phyloP scores from a whole-genome alignment of 176 grass and related monocot species.

The Themeda triandra region DNA sequence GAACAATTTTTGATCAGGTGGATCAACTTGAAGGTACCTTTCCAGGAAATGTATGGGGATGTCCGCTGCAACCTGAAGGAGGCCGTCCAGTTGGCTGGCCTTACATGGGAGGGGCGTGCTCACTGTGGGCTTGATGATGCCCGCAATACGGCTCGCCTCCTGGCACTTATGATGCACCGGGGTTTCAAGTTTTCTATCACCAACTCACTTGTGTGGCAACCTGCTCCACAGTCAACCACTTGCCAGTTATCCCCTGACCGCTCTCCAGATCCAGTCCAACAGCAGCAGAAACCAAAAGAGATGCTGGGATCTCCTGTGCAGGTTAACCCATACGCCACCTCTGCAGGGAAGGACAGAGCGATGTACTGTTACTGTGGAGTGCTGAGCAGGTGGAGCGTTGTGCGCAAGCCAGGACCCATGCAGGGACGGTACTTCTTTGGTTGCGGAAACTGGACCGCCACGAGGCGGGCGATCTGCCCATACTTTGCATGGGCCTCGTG shows the following conservation, averaged over 20 bases:
- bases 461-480: constrained; percentile 64
- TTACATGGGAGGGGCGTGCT: constrained; percentile 92
- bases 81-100: constrained; percentile 76
- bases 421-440: constrained; percentile 84
- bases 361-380: constrained; percentile 82
- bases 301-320: constrained; percentile 27
- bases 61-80: constrained; percentile 84
- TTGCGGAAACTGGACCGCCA: constrained; percentile 80
- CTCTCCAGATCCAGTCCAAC: constrained; percentile 22
- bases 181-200: constrained; percentile 95
- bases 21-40: constrained; percentile 98
- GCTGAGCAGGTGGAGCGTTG: constrained; percentile 57
- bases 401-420: constrained; percentile 80
- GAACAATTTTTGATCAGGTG: constrained; percentile 48
- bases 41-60: constrained; percentile 70
- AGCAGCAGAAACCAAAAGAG: constrained; percentile 38
- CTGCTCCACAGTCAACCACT: constrained; percentile 18
- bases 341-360: constrained; percentile 33
- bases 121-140: constrained; percentile 95
- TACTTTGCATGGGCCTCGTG: constrained; percentile 74
- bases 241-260: constrained; percentile 33
- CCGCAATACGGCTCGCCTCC: constrained; percentile 86
- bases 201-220: constrained; percentile 56
- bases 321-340: constrained; percentile 33
- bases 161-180: constrained; percentile 69